These are phyloP conservation scores for Talaromyces wortmannii DNA, from an alignment of 495 filamentous ascomycete species.

Conservation along the genomic window DNA sequence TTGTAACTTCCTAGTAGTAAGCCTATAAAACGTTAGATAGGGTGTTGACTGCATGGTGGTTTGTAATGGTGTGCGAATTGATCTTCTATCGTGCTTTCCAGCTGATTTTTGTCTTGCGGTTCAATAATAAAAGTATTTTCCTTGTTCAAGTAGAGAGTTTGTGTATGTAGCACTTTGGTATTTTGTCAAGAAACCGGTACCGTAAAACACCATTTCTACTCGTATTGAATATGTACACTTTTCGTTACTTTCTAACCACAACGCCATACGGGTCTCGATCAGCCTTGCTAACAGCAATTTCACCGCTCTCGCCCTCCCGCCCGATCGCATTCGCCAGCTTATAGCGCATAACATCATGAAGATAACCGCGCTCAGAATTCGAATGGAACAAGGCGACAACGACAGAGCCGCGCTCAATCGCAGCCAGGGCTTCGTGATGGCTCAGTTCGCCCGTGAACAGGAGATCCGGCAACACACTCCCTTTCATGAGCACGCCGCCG, in stretches of 20 bases:
- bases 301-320: constrained; percentile 32
- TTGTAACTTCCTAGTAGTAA: too few species aligned
- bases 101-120: too few species aligned
- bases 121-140: too few species aligned
- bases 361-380: constrained; percentile 80
- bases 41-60: too few species aligned
- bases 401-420: constrained; percentile 78
- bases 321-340: constrained; percentile 53
- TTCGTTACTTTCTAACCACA: constrained; percentile 40
- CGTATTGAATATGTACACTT: background rate
- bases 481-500: constrained; percentile 59
- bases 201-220: too few species aligned
- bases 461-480: constrained; percentile 56
- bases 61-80: too few species aligned
- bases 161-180: too few species aligned
- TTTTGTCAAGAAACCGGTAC: too few species aligned
- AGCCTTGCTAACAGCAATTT: constrained; percentile 64
- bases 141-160: too few species aligned
- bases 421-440: constrained; percentile 83
- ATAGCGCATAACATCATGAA: constrained; percentile 60
- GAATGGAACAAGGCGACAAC: constrained; percentile 85
- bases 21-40: too few species aligned
- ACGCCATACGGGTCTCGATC: constrained; percentile 78
- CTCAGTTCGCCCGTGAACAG: constrained; percentile 88
- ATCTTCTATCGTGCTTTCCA: too few species aligned